Percentiles rank a stretch among this genome's conserved stretches.
Conservation (phyloP, 2,329 filamentous ascomycete genomes). For the Apiospora koreana region DNA sequence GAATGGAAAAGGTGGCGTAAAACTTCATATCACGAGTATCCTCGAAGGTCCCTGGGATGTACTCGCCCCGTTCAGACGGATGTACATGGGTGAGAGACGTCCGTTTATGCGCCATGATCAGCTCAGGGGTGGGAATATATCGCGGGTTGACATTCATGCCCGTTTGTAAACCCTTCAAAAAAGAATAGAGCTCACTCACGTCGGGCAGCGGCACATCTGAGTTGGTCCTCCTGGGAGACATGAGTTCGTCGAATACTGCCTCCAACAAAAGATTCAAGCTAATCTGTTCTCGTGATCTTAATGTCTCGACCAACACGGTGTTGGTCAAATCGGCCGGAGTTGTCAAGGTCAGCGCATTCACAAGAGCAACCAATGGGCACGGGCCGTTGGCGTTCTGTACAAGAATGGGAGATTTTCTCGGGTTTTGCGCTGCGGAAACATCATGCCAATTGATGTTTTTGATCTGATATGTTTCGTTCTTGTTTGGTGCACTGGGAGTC, state of each 20-base stretch:
- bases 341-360: conserved; percentile 87
- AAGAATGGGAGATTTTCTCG: conserved; percentile 81
- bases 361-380: conserved; percentile 87
- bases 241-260: conserved; percentile 90
- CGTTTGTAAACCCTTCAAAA: conserved; percentile 85
- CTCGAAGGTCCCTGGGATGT: conserved; percentile 75
- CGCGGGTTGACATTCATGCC: conserved; percentile 98
- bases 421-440: conserved; percentile 54
- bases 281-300: conserved; percentile 82
- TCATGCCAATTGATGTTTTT: conserved; percentile 90
- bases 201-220: conserved; percentile 72
- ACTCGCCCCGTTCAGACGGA: conserved; percentile 48
- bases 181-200: conserved; percentile 82
- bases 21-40: conserved; percentile 86
- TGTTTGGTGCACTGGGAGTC: conserved; percentile 38
- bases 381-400: conserved; percentile 94
- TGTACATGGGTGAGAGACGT: conserved; percentile 55
- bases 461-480: conserved; percentile 83
- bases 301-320: conserved; percentile 74
- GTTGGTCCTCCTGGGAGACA: conserved; percentile 70
- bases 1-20: conserved; percentile 86
- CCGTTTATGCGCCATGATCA: conserved; percentile 48
- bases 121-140: conserved; percentile 64
- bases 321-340: conserved; percentile 64
- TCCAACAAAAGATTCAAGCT: conserved; percentile 84